Evolutionary conservation across 2,329 filamentous ascomycete species (phyloP).

Genomic region (Fusarium sp.): DNA sequence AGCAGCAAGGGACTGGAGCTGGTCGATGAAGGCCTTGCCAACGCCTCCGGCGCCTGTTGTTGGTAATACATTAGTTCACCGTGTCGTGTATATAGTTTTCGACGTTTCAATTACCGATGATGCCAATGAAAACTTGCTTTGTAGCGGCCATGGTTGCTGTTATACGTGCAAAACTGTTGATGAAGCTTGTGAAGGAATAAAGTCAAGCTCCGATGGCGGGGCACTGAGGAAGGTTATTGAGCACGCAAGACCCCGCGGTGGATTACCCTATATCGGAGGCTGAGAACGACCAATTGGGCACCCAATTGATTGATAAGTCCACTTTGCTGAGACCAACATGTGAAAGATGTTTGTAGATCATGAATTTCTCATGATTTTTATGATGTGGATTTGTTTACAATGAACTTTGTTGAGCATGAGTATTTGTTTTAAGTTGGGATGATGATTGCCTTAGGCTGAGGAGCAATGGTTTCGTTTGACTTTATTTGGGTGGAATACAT

Average conservation of each 20-base stretch:
- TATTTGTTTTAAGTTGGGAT: neutral
- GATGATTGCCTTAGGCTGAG: slow-evolving; percentile 44
- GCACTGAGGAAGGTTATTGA: slow-evolving; percentile 39
- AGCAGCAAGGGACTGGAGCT: slow-evolving; percentile 75
- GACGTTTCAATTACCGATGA: slow-evolving; percentile 57
- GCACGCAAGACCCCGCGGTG: slow-evolving; percentile 46
- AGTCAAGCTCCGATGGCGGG: slow-evolving; percentile 52
- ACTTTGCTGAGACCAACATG: slow-evolving; percentile 4
- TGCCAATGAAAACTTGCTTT: slow-evolving; percentile 63
- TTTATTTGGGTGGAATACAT: neutral
- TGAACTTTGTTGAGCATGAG: neutral
- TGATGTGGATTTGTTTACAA: neutral
- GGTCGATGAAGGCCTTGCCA: slow-evolving; percentile 88
- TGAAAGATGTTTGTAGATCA: neutral
- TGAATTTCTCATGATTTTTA: neutral
- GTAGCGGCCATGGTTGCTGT: slow-evolving; percentile 55
- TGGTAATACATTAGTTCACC: slow-evolving; percentile 26
- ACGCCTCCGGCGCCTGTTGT: slow-evolving; percentile 86
- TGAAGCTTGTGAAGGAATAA: slow-evolving; percentile 44
- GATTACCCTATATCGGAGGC: slow-evolving; percentile 40
- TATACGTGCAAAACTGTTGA: slow-evolving; percentile 19
- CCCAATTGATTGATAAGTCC: slow-evolving; percentile 22
- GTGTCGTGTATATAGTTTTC: neutral
- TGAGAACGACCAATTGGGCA: slow-evolving; percentile 28
- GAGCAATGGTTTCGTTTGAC: neutral